Evolutionary conservation across 345 rosid genomes (phyloP).

Genomic region (Eucalyptus tenuipes): DNA sequence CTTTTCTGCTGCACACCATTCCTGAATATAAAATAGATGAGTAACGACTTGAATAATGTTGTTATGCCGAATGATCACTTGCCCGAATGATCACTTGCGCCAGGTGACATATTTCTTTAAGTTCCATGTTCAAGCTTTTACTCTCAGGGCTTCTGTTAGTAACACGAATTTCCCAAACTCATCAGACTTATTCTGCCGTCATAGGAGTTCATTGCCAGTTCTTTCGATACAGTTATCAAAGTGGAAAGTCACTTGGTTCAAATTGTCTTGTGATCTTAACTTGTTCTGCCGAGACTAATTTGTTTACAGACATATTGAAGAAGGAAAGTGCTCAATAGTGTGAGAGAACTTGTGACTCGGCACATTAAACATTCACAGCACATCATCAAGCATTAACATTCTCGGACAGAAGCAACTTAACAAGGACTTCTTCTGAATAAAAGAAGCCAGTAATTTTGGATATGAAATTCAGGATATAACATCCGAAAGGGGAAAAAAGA

Average conservation of each 20-base stretch:
- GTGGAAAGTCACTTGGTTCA: not conserved
- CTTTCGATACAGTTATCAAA: not conserved
- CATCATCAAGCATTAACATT: not conserved
- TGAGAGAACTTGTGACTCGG: not conserved
- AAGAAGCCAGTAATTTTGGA: not conserved
- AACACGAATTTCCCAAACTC: not conserved
- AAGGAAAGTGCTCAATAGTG: not conserved
- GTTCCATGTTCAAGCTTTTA: not conserved
- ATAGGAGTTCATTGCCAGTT: not conserved
- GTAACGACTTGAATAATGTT: not conserved
- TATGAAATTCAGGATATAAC: not conserved
- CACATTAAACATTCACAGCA: not conserved
- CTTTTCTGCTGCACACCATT: slow-evolving; percentile 77
- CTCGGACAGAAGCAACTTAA: not conserved
- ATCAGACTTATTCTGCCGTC: not conserved
- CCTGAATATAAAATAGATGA: slow-evolving; percentile 13
- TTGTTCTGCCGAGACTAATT: not conserved
- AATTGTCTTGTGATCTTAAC: not conserved
- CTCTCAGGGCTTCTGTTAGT: not conserved
- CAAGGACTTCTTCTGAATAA: not conserved
- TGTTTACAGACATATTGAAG: not conserved
- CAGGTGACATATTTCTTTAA: not conserved
- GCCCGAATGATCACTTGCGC: not conserved
- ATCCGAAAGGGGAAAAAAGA: not conserved
- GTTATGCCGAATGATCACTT: not conserved